Base-by-base conservation (phyloP, 2,329 filamentous ascomycete species). In the Pseudocercospora crystallina region DNA sequence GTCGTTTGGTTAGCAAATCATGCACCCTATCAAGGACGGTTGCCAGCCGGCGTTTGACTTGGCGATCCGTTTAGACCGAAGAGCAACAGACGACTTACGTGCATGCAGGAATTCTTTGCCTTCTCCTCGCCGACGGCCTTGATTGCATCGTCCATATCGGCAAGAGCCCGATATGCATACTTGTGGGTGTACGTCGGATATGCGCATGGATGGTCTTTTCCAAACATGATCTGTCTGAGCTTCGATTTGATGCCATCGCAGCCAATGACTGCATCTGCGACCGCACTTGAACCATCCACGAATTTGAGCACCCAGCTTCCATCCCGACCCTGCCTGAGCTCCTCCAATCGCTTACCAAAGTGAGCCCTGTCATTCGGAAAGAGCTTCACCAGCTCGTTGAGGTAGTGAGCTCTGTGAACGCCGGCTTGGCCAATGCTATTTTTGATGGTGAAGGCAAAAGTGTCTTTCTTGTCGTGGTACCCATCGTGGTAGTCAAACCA, bases 91-190 rank as follows among this genome's bases (percentile, higher is more conserved):
- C 4, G 5, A 54, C 60, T 56, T 35, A 60, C 54, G 47, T 63
- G 61, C 61, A 65, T 65, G 40, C 57, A 59, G 2, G 59, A 51
- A 39, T 64, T 65, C 44, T 49, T 44, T 5, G 63, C 62, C 43
- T 60, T 61, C 37, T 61, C 55, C 36, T 62, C 61, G 12, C 64
- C 65, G 4, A 67, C 53, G 4, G 60, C 58, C 20, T 51, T 52
- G 15, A 62, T 50, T 7, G 64, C 64, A 26, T 62, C 49, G 5
- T 55, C 56, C 75, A 86, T 85, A 0, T 82, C 79, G 1, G 85
- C 72, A 3, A 87, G 64, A 0, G 79, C 79, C 3, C 84, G 75
- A 65, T 83, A 87, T 31, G 80, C 84, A 66, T 80, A 81, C 54
- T 84, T 81, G 34, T 79, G 72, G 1, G 77, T 77, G 61, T 82